phyloP scores from a whole-genome alignment of 768 basidiomycete species.

The Hortiboletus flavorubellus region DNA sequence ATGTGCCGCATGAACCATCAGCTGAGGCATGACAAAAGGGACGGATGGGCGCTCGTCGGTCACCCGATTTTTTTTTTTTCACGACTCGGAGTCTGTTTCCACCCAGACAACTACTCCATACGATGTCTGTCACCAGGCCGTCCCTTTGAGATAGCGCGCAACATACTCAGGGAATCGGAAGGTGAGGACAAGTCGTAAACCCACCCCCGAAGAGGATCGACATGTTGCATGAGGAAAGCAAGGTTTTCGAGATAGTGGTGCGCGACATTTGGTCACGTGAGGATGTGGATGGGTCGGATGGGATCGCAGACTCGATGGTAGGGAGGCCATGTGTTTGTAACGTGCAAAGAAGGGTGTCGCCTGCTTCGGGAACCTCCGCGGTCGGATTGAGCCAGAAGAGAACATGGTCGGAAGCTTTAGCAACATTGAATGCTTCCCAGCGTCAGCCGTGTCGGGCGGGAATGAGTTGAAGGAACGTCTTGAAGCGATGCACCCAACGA shows the following conservation, averaged over 20 bases:
- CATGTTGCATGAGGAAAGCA: conserved; percentile 92
- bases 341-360: conserved; percentile 82
- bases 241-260: conserved; percentile 71
- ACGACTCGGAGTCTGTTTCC: conserved; percentile 66
- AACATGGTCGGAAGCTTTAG: conserved; percentile 87
- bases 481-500: conserved; percentile 75
- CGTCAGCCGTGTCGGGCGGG: conserved; percentile 67
- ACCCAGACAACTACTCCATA: conserved; percentile 70
- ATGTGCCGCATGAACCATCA: background rate
- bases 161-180: conserved; percentile 66
- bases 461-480: conserved; percentile 86
- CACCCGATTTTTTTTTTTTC: conserved; percentile 42
- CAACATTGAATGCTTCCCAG: conserved; percentile 79
- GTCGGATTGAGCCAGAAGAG: conserved; percentile 78
- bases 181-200: conserved; percentile 68
- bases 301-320: conserved; percentile 72
- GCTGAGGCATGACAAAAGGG: background rate
- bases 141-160: conserved; percentile 81
- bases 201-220: conserved; percentile 76
- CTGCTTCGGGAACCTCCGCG: conserved; percentile 80
- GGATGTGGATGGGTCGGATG: conserved; percentile 44
- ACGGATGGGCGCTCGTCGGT: conserved; percentile 51
- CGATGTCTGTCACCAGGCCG: conserved; percentile 81
- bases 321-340: conserved; percentile 91
- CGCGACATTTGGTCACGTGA: conserved; percentile 59